Percentiles rank a stretch among this genome's conserved stretches.
Conservation (phyloP, 2,329 filamentous ascomycete species). For the Hymenoscyphus albidus region DNA sequence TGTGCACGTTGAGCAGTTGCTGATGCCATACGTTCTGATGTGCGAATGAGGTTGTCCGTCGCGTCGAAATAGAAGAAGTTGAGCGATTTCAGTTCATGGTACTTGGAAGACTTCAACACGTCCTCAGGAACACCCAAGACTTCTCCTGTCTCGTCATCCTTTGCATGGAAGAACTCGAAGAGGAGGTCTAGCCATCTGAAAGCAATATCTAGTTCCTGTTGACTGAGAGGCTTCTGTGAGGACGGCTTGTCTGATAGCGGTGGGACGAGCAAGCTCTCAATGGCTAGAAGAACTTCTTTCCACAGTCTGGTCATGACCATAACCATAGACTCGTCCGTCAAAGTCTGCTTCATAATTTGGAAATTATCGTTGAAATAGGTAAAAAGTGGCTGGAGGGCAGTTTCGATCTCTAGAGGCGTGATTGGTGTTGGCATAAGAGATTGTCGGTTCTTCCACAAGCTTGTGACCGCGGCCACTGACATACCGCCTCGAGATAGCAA, state of each 20-base stretch:
- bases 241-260: constrained; percentile 94
- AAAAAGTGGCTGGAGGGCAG: constrained; percentile 79
- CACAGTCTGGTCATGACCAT: constrained; percentile 97
- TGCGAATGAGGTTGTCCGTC: constrained; percentile 85
- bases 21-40: constrained; percentile 93
- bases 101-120: constrained; percentile 94
- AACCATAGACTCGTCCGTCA: constrained; percentile 94
- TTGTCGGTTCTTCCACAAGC: constrained; percentile 58
- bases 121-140: constrained; percentile 85
- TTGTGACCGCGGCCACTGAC: constrained; percentile 69
- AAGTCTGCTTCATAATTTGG: constrained; percentile 94
- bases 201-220: constrained; percentile 89
- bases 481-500: constrained; percentile 67
- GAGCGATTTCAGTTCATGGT: constrained; percentile 91
- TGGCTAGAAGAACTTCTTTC: constrained; percentile 93
- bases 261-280: constrained; percentile 86
- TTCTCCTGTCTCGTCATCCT: constrained; percentile 77
- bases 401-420: constrained; percentile 70
- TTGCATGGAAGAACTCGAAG: constrained; percentile 91
- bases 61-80: constrained; percentile 99
- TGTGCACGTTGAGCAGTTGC: constrained; percentile 75
- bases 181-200: constrained; percentile 91
- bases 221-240: constrained; percentile 73
- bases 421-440: constrained; percentile 51
- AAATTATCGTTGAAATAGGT: constrained; percentile 98